Conservation (phyloP, 495 filamentous ascomycete species). For the Penicillium malachiteum region DNA sequence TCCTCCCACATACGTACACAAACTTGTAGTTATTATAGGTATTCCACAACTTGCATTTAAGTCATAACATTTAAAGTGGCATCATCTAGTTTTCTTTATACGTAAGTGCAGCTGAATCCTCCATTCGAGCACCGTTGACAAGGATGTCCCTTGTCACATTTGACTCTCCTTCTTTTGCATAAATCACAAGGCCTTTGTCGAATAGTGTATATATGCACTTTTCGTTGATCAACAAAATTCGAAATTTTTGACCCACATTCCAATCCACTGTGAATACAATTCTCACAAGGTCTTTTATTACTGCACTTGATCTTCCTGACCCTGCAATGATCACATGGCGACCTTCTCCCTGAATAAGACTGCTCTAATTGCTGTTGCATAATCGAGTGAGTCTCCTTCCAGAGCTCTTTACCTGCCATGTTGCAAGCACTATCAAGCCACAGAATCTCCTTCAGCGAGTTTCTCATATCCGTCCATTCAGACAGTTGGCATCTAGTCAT, state of each 20-base stretch:
- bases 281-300: neutral
- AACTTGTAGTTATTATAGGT: no score
- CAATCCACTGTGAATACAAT: neutral
- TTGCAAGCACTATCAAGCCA: slow-evolving; percentile 1
- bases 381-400: neutral
- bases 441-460: neutral
- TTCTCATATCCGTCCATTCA: neutral
- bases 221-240: neutral
- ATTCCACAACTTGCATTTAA: no score
- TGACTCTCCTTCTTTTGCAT: neutral
- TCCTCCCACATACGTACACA: no score
- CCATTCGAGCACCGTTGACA: neutral
- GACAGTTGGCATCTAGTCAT: neutral
- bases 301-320: slow-evolving; percentile 1
- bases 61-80: no score
- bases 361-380: neutral
- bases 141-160: slow-evolving; percentile 1
- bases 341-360: neutral
- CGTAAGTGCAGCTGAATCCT: neutral
- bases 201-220: neutral
- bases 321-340: neutral
- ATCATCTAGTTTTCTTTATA: no score
- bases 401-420: neutral
- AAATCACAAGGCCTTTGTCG: slow-evolving; percentile 1
- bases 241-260: neutral